Evolutionary conservation across 2,329 filamentous ascomycete species (phyloP).

Genomic region (Penicillium sumatraense): DNA sequence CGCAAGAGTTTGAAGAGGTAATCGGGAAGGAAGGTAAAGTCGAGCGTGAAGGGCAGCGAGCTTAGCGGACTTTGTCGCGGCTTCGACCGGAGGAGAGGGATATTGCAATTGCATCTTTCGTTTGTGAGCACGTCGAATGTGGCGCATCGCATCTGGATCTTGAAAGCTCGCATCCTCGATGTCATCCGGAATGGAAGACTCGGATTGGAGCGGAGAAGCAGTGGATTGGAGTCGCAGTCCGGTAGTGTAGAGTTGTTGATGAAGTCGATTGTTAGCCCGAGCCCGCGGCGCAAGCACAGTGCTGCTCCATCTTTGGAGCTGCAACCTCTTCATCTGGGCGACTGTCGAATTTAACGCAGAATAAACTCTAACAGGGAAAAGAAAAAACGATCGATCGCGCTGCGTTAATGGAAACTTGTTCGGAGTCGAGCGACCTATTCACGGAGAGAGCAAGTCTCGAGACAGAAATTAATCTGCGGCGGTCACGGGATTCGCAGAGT

Average conservation of each 20-base stretch:
- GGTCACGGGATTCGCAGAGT: conserved; percentile 42
- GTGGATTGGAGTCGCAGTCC: conserved; percentile 49
- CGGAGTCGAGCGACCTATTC: conserved; percentile 24
- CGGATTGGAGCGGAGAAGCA: conserved; percentile 28
- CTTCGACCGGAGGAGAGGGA: conserved; percentile 73
- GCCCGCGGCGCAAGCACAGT: conserved; percentile 54
- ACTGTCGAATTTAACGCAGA: conserved; percentile 17
- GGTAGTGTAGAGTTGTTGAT: conserved; percentile 40
- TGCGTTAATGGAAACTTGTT: conserved; percentile 22
- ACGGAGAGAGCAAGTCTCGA: conserved; percentile 33
- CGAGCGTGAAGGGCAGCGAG: conserved; percentile 91
- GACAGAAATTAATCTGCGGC: conserved; percentile 40
- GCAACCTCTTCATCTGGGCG: conserved; percentile 55
- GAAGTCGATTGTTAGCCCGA: conserved; percentile 45
- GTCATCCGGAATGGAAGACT: conserved; percentile 29
- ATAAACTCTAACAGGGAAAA: conserved; percentile 14
- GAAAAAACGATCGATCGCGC: conserved; percentile 11
- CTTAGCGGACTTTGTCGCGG: conserved; percentile 77
- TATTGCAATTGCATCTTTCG: conserved; percentile 50
- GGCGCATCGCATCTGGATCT: conserved; percentile 27
- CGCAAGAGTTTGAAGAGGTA: conserved; percentile 85
- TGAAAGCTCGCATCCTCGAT: conserved; percentile 33
- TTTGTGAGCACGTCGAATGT: conserved; percentile 28
- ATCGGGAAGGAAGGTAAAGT: conserved; percentile 76
- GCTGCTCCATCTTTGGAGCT: conserved; percentile 58